A percentile compares a stretch with the other conserved stretches of the same genome.
These are phyloP conservation scores for Marasmius sp. DNA, from an alignment of 1,284 basidiomycete species.

Conservation along the genomic window DNA sequence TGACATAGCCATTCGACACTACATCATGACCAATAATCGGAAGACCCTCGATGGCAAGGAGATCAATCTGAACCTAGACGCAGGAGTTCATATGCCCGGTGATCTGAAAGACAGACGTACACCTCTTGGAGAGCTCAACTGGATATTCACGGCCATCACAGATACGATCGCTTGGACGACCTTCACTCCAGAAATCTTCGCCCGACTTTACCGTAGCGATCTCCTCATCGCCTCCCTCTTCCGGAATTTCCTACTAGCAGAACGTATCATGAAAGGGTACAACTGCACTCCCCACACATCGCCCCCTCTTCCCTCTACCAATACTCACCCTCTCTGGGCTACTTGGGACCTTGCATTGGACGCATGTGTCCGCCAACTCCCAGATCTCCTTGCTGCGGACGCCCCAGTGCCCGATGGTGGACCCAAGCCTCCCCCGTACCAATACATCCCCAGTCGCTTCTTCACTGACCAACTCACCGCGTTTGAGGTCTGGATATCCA, in stretches of 20 bases:
- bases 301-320: slow-evolving; percentile 89
- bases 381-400: slow-evolving; percentile 66
- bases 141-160: slow-evolving; percentile 99
- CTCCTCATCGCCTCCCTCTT: slow-evolving; percentile 95
- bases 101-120: slow-evolving; percentile 96
- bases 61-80: slow-evolving; percentile 79
- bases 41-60: not conserved
- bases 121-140: slow-evolving; percentile 95
- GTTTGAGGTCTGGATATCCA: slow-evolving; percentile 97
- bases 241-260: slow-evolving; percentile 95
- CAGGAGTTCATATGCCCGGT: slow-evolving; percentile 95
- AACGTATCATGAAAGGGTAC: slow-evolving; percentile 98
- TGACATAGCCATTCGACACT: slow-evolving; percentile 95
- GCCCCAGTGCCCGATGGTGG: slow-evolving; percentile 23
- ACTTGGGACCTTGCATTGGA: slow-evolving; percentile 98
- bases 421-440: slow-evolving; percentile 44
- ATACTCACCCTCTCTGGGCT: slow-evolving; percentile 95
- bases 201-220: slow-evolving; percentile 92
- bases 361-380: slow-evolving; percentile 91
- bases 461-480: slow-evolving; percentile 97
- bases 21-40: slow-evolving; percentile 83
- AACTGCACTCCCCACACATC: slow-evolving; percentile 96
- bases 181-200: slow-evolving; percentile 92
- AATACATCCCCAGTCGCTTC: slow-evolving; percentile 89
- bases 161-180: slow-evolving; percentile 99